Evolutionary conservation across 2,329 filamentous ascomycete species (phyloP), one percentile per base, ranked within the genome.

Genomic region (Fusarium bactridioides): DNA sequence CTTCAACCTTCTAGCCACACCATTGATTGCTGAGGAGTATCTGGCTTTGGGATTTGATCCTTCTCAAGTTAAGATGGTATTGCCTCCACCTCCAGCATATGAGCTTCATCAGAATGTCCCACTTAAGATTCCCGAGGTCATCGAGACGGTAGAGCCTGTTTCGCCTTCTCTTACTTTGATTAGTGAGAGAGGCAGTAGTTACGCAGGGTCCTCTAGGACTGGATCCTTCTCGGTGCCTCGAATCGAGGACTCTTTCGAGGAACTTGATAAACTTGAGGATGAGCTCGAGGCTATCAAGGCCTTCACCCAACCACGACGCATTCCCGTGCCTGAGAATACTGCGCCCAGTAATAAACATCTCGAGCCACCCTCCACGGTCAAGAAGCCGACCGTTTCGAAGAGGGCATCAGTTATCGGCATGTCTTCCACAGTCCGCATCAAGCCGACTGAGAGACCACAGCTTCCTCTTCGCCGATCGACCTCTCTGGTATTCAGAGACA

Each of bases 231-330:
- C 74, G 2, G 80, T 83, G 18, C 81, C 85, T 31, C 86, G 88
- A 23, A 91, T 91, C 55, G 90, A 91, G 76, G 89, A 91, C 76
- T 91, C 89, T 4, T 81, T 91, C 13, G 89, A 90, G 77, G 89
- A 88, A 69, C 82, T 91, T 25, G 90, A 91, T 75, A 83, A 84
- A 67, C 82, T 91, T 21, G 89, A 91, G 72, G 89, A 91, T 37
- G 84, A 90, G 55, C 82, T 91, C 15, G 89, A 91, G 72, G 87
- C 84, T 4, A 82, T 90, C 38, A 75, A 79, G 61, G 80, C 80
- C n/a, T 79, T 84, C 16, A 77, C 85, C 1, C 79, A 77, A 4
- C 65, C 83, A 16, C 75, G 79, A 23, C 79, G 77, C 11, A 76
- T 83, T 16, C 69, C 77, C 7, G 80, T 82, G 4, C 72, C 78